Base-by-base conservation (phyloP, 2,329 filamentous ascomycete species). In the Penicillium fuscoglaucum region DNA sequence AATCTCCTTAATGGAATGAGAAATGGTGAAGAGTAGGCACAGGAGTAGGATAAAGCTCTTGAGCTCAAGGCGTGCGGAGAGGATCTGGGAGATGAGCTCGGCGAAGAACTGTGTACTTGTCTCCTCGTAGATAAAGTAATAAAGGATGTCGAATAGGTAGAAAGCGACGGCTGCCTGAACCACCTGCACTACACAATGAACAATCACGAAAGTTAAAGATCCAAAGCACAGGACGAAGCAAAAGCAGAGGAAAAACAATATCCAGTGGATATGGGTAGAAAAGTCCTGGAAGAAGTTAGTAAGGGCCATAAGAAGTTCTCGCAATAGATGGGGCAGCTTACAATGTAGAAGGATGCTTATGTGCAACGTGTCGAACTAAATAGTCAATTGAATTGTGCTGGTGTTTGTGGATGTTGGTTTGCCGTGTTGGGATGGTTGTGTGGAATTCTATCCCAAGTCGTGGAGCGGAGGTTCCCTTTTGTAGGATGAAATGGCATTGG, bases 201-300 rank as follows among this genome's bases (percentile, higher is more conserved):
- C 29, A n/a, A 52, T 5, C 9, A 52, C 15, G 3, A 45, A 35
- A 6, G 39, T 31, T 7, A 51, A 4, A 19, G 47, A 31, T 7
- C 54, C 17, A 17, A 52, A 41, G 24, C 29, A 56, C 9, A 56
- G 29, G 6, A 28, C 24, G 17, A 56, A 19, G 3, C 54, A 6
- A 6, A 56, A 41, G 39, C 29, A 56, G 8, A 39, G 6, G n/a
- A 21, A 21, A 31, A 56, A 28, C 19, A 56, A 21, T 17, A 31
- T 43, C 39, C 29, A 56, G 9, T 52, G 9, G 1, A 45, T 1
- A 17, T 41, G 13, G 6, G 10, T 15, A 15, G 40, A 41, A 28
- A 56, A 9, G 5, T 56, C 24, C 21, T 44, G 39, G 9, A 56
- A 17, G 15, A 48, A 24, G n/a, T 56, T 39, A 56, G 54, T 13